Base-by-base conservation (phyloP, 257 asterid genomes). In the Galeopsis tetrahit region DNA sequence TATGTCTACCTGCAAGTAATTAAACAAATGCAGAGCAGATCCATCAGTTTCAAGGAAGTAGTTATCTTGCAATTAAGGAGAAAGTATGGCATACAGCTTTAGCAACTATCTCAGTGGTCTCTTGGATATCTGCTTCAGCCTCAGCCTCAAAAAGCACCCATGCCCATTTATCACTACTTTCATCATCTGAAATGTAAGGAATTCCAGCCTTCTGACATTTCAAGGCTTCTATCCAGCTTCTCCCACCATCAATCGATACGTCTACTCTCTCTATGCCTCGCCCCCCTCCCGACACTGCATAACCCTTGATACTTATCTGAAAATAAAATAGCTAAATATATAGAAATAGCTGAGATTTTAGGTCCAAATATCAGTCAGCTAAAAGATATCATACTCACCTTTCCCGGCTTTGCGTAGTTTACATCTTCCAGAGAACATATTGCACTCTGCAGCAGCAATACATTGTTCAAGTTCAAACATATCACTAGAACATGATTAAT, bases 181-280 rank as follows among this genome's bases (percentile, higher is more conserved):
- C 76, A 56, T 81, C 82, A 60, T 82, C 97, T 48, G 96, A 83
- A 75, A 76, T 17, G 68, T 91, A 89, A 60, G 84, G 85, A 70
- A 78, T 40, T 15, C 91, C 90, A 55, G 84, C 28, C 70, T 81
- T 91, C 85, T 89, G 97, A 72, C 65, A 85, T 73, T 82, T 87
- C 49, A 82, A 78, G 78, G 95, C 96, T 82, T 91, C 97, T 67
- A 75, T 39, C 96, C 96, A 91, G 10, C 88, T 85, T 75, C 82
- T 85, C 63, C 97, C 96, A 14, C 96, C 91, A 73, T 91, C 90
- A 4, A 79, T 36, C 32, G 96, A 91, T 60, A 87, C 71, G 58
- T 91, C 97, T 44, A 91, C 91, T 76, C 97, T 86, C 81, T 91
- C 97, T 21, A 91, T 87, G 75, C 97, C 95, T 36, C 95, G 87